Conservation (phyloP, 2,329 filamentous ascomycete species). For the Neofusicoccum sp. region DNA sequence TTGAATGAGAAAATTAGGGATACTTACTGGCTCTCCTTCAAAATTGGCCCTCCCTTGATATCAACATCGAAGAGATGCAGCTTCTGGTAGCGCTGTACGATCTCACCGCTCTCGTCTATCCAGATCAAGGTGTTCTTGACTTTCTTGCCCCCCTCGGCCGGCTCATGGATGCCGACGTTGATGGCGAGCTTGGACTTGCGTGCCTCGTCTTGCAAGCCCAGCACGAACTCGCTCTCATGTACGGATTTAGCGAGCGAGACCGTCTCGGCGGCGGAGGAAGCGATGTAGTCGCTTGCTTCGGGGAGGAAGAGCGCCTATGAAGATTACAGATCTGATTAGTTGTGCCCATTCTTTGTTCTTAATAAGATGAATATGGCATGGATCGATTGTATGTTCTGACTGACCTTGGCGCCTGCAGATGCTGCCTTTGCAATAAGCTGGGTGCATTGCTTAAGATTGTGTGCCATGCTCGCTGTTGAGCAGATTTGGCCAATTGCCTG, state of each 20-base stretch:
- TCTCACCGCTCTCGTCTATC: slow-evolving; percentile 61
- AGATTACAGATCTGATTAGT: not conserved
- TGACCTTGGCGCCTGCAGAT: slow-evolving; percentile 72
- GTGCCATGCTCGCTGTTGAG: slow-evolving; percentile 72
- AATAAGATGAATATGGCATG: not conserved
- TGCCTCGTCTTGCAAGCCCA: slow-evolving; percentile 70
- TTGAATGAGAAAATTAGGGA: slow-evolving; percentile 20
- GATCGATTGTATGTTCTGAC: not conserved
- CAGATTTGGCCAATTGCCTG: slow-evolving; percentile 89
- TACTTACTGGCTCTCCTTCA: slow-evolving; percentile 59
- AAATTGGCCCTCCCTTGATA: slow-evolving; percentile 54
- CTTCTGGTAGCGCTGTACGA: slow-evolving; percentile 74
- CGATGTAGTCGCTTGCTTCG: slow-evolving; percentile 89
- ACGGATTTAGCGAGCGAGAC: slow-evolving; percentile 68
- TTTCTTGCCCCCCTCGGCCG: slow-evolving; percentile 50
- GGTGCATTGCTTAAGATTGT: slow-evolving; percentile 79
- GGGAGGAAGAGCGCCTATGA: slow-evolving; percentile 78
- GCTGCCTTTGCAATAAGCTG: slow-evolving; percentile 70
- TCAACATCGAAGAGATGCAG: slow-evolving; percentile 82
- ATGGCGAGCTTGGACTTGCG: slow-evolving; percentile 64
- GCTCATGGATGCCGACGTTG: slow-evolving; percentile 85
- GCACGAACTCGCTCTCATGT: slow-evolving; percentile 68
- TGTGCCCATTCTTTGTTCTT: not conserved
- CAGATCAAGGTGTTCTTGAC: slow-evolving; percentile 66
- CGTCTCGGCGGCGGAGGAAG: slow-evolving; percentile 64